Percentiles rank a stretch among this genome's conserved stretches.
These are phyloP conservation scores for Ophiocordyceps australis DNA, from an alignment of 2,329 filamentous ascomycete species.

Conservation along the genomic window DNA sequence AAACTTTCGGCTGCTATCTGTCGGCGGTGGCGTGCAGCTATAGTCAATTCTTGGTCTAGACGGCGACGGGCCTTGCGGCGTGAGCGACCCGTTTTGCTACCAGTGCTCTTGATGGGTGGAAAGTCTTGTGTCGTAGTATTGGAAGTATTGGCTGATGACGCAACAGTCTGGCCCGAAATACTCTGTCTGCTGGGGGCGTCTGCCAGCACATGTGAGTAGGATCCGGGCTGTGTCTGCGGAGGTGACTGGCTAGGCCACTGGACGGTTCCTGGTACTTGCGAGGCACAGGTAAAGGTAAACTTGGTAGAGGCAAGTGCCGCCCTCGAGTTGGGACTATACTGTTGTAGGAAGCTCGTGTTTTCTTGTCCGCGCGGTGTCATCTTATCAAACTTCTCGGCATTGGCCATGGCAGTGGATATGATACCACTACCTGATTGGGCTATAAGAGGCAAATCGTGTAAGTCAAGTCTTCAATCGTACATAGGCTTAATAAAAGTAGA, in stretches of 20 bases:
- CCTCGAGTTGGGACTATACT: conserved; percentile 39
- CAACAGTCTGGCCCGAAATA: conserved; percentile 5
- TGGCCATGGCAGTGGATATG: conserved; percentile 83
- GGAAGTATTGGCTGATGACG: too few relatives aligned
- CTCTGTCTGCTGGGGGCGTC: conserved; percentile 8
- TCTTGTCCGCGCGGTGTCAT: conserved; percentile 51
- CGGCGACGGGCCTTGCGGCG: conserved; percentile 45
- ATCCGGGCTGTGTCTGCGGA: too few relatives aligned
- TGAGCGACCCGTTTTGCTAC: conserved; percentile 8
- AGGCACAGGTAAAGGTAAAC: conserved; percentile 93
- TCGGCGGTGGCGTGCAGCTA: conserved; percentile 61
- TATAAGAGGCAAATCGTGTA: neutral
- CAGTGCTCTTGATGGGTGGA: conserved; percentile 14
- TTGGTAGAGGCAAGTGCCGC: conserved; percentile 58
- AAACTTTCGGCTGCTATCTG: conserved; percentile 63
- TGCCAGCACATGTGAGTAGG: conserved; percentile 3
- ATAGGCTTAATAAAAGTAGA: too few relatives aligned
- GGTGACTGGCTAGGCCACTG: conserved; percentile 45
- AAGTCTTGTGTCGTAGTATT: too few relatives aligned
- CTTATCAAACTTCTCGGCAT: conserved; percentile 66
- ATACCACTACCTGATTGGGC: conserved; percentile 46
- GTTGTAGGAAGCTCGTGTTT: conserved; percentile 61
- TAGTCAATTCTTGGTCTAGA: conserved; percentile 50
- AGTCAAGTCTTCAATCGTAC: too few relatives aligned
- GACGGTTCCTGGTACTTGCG: conserved; percentile 65